phyloP scores from a whole-genome alignment of 345 rosid species.

The Melaleuca alternifolia region DNA sequence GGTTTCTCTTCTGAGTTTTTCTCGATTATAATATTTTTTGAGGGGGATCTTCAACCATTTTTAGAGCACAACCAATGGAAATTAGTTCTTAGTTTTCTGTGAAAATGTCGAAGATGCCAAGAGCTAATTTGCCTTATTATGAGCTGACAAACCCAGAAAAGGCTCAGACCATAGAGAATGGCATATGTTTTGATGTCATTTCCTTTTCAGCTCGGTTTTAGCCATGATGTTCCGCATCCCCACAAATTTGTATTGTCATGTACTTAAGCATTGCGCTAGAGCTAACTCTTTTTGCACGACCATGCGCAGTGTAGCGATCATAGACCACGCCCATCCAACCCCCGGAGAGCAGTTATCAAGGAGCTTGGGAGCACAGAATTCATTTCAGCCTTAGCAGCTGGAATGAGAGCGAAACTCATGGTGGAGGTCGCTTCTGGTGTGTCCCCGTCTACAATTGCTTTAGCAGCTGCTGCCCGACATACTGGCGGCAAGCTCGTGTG shows the following conservation, averaged over 20 bases:
- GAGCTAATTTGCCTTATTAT: neutral
- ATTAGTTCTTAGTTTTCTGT: neutral
- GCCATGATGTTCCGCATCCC: neutral
- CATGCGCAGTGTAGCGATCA: constrained; percentile 11
- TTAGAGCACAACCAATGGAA: neutral
- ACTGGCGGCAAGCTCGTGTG: constrained; percentile 33
- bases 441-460: constrained; percentile 32
- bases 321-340: neutral
- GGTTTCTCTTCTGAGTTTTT: neutral
- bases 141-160: neutral
- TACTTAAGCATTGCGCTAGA: neutral
- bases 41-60: neutral
- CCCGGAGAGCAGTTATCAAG: constrained; percentile 1
- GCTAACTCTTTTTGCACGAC: neutral
- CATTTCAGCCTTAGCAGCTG: constrained; percentile 47
- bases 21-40: neutral
- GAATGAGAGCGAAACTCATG: constrained; percentile 28
- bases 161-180: neutral
- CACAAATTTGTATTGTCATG: neutral
- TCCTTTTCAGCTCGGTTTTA: neutral
- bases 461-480: constrained; percentile 42
- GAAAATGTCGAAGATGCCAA: neutral
- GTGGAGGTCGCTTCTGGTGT: constrained; percentile 27
- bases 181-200: neutral
- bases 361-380: constrained; percentile 38